A percentile compares a stretch with the other conserved stretches of the same genome.
These are phyloP conservation scores for Chenopodium berlandieri DNA, from an alignment of 148 eudicot genomes.

Conservation along the genomic window DNA sequence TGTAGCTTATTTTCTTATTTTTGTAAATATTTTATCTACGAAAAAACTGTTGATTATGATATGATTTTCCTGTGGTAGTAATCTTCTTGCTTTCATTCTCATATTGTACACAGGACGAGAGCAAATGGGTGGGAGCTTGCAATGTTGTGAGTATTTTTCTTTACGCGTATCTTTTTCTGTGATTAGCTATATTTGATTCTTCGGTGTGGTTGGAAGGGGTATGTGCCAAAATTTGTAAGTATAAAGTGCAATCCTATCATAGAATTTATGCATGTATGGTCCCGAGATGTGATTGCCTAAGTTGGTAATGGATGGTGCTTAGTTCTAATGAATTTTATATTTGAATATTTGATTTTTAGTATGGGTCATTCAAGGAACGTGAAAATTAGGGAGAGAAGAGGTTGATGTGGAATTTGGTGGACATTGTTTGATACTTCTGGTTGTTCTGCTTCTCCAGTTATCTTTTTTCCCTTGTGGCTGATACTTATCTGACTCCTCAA, in stretches of 20 bases:
- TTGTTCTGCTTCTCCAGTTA: too few relatives aligned
- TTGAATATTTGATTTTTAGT: too few relatives aligned
- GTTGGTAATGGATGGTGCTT: neutral
- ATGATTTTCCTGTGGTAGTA: neutral
- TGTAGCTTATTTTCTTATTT: neutral
- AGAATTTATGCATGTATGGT: neutral
- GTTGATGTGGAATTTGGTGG: too few relatives aligned
- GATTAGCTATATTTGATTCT: too few relatives aligned
- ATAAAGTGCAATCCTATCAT: neutral
- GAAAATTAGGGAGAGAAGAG: neutral
- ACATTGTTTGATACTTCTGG: too few relatives aligned
- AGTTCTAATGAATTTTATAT: neutral
- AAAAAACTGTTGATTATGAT: neutral
- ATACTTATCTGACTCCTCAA: neutral
- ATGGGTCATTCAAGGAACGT: neutral
- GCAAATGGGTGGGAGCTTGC: slow-evolving; percentile 37
- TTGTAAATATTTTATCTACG: neutral
- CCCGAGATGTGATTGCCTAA: neutral
- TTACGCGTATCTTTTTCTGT: neutral
- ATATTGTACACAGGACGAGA: slow-evolving; percentile 37
- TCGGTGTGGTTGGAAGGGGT: too few relatives aligned
- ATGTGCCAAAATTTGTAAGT: neutral
- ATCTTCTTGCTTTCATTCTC: slow-evolving; percentile 1
- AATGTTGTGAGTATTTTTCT: slow-evolving; percentile 38
- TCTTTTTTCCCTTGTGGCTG: too few relatives aligned